These are phyloP conservation scores for Rutstroemia sydowiana DNA, from an alignment of 2,329 filamentous ascomycete genomes.

Conservation along the genomic window DNA sequence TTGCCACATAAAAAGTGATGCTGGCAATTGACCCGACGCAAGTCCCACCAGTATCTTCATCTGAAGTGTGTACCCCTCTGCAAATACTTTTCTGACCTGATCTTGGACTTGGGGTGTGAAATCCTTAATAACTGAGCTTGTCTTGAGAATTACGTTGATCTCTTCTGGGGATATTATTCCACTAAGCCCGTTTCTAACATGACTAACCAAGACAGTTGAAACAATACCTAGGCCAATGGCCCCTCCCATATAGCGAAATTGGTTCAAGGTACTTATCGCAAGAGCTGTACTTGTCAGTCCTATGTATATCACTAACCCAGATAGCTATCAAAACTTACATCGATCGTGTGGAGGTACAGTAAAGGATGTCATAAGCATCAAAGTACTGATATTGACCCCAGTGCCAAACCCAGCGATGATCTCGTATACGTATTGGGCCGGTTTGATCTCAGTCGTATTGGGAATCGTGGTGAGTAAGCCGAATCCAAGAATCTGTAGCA, in stretches of 20 bases:
- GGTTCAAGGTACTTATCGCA: background rate
- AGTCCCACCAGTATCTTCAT: too few species aligned
- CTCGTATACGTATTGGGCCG: slow-evolving; percentile 41
- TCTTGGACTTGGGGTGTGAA: too few species aligned
- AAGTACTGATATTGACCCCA: background rate
- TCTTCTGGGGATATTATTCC: background rate
- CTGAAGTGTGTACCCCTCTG: too few species aligned
- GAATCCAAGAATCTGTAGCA: slow-evolving; percentile 11
- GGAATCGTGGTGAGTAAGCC: too few species aligned
- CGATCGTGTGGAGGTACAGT: background rate
- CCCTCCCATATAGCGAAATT: background rate
- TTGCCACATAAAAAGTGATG: too few species aligned
- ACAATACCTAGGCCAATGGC: background rate
- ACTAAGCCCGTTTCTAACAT: background rate
- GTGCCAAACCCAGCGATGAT: slow-evolving; percentile 30
- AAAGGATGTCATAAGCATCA: background rate
- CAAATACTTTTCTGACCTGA: too few species aligned
- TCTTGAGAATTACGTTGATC: too few species aligned
- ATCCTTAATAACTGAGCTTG: too few species aligned
- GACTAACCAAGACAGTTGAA: background rate
- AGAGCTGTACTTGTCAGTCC: too few species aligned
- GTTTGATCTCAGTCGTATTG: background rate
- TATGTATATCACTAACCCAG: too few species aligned
- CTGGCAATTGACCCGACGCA: too few species aligned
- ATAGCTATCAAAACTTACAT: too few species aligned